Evolutionary conservation across 768 basidiomycete genomes (phyloP), one percentile per base, ranked within the genome.

Genomic region (Asterophora parasitica): DNA sequence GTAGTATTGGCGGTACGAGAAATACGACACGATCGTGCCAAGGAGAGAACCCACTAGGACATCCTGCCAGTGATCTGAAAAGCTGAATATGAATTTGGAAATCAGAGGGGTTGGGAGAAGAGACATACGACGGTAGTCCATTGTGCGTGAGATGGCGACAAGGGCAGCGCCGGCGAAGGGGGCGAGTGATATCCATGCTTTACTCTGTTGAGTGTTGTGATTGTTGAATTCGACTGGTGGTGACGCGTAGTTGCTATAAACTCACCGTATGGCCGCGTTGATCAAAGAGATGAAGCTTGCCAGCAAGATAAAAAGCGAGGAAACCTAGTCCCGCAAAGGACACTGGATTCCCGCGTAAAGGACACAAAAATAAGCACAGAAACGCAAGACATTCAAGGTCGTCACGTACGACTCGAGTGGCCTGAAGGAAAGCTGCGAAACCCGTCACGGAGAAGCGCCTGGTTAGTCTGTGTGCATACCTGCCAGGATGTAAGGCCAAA

Each of bases 251-350:
- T 28, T 34, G 23, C 28, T 26, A 37, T n/a, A 11, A 42, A 65
- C 77, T 46, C 62, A 86, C 81, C 47, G 79, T 68, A 60, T 91
- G 79, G 3, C 92, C 93, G 38, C 81, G 75, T 19, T 71, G 73
- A 61, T 96, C 92, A 53, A 92, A 95, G 4, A 98, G 68, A 59
- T 94, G 93, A 57, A 95, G 69, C 65, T 98, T 97, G 2, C 94
- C 96, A 9, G 90, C 88, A 5, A 94, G 68, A 63, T 96, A 98
- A 54, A 89, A 84, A 1, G 86, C 72, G 33, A 98, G 72, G 67
- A 93, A 94, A 1, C 88, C 90, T 7, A 99, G 74, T 1, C 95
- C 95, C 5, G 92, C 90, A 62, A 95, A 97, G 0, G 93, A 91
- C 45, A 95, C 92, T 90, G 8, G 34, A 35, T 31, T 31, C 39